Conservation (phyloP, 2,329 filamentous ascomycete species). For the Emmonsia crescens region DNA sequence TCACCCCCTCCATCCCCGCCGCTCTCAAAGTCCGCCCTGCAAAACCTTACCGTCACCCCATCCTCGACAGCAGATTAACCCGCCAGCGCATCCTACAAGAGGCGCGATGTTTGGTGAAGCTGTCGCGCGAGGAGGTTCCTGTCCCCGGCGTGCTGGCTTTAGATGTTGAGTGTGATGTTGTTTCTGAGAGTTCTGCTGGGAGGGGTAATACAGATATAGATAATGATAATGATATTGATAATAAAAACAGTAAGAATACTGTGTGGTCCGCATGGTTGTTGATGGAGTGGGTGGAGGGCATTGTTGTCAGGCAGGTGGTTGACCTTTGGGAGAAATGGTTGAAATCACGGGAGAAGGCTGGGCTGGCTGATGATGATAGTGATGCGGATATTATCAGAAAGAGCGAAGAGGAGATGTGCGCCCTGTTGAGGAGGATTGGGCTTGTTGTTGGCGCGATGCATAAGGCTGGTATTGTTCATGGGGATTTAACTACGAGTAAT, state of each 20-base stretch:
- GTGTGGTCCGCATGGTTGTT: slow-evolving; percentile 61
- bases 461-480: slow-evolving; percentile 76
- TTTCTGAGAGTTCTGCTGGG: neutral
- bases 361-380: slow-evolving; percentile 23
- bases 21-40: slow-evolving; percentile 85
- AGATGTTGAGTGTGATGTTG: slow-evolving; percentile 43
- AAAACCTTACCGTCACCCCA: slow-evolving; percentile 85
- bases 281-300: slow-evolving; percentile 74
- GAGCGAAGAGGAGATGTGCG: slow-evolving; percentile 44
- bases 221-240: slow-evolving; percentile 11
- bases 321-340: slow-evolving; percentile 55
- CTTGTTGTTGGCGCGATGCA: slow-evolving; percentile 65
- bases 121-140: slow-evolving; percentile 63
- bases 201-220: slow-evolving; percentile 38
- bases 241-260: neutral
- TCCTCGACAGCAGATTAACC: slow-evolving; percentile 77
- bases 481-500: slow-evolving; percentile 94
- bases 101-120: slow-evolving; percentile 71
- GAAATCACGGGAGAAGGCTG: slow-evolving; percentile 19
- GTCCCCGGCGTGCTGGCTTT: slow-evolving; percentile 72
- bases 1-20: slow-evolving; percentile 54
- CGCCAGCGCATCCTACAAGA: slow-evolving; percentile 80
- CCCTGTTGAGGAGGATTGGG: slow-evolving; percentile 61
- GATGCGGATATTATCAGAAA: slow-evolving; percentile 22
- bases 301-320: slow-evolving; percentile 57